Percentiles rank a stretch among this genome's conserved stretches.
Evolutionary conservation across 371 early-diverging fungal genomes (phyloP).

Genomic region (Dichotomocladium elegans): DNA sequence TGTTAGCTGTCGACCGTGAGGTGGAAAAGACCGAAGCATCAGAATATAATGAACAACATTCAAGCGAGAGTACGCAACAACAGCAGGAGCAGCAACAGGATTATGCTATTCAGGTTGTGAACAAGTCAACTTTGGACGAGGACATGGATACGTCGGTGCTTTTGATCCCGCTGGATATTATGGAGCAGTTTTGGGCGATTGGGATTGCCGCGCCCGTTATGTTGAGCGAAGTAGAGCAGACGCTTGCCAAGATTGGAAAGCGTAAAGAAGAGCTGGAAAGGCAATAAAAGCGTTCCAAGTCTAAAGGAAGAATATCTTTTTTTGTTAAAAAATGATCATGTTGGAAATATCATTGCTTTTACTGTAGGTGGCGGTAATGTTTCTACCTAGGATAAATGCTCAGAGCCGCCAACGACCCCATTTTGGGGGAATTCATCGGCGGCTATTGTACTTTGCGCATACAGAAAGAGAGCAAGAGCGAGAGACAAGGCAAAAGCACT

Average conservation of each 20-base stretch:
- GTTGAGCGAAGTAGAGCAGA: conserved; percentile 7
- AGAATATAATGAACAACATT: not conserved
- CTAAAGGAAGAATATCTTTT: no score
- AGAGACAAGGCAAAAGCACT: no score
- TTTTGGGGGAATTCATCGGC: no score
- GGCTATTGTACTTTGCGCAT: no score
- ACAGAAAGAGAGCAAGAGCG: no score
- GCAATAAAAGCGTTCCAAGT: no score
- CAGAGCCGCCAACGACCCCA: no score
- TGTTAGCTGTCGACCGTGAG: not conserved
- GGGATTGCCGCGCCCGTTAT: conserved; percentile 7
- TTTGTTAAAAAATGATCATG: no score
- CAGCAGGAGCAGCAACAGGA: not conserved
- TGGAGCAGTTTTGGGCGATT: conserved; percentile 16
- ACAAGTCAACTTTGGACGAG: conserved; percentile 1
- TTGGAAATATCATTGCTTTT: no score
- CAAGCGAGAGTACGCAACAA: not conserved
- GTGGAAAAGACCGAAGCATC: not conserved
- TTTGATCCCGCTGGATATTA: conserved; percentile 6
- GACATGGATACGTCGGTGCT: conserved; percentile 10
- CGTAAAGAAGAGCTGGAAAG: conserved; percentile 2
- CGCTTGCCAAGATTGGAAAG: not conserved
- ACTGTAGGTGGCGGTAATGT: no score
- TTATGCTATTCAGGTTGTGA: conserved; percentile 7
- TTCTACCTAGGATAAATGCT: no score